These are phyloP conservation scores for Sextonia rubra DNA, from an alignment of 164 flowering plant species.

Conservation along the genomic window DNA sequence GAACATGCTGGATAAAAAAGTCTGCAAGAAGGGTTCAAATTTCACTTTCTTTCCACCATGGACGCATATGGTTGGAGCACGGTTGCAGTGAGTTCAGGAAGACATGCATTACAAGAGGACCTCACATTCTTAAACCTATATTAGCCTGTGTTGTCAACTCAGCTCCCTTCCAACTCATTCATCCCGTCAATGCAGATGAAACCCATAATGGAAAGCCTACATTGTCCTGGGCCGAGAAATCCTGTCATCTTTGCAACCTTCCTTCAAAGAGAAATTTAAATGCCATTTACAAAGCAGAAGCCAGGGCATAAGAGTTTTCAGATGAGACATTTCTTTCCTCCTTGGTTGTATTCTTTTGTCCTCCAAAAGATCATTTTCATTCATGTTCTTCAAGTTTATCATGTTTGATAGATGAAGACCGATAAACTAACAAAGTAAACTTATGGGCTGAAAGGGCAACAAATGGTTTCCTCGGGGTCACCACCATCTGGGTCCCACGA, in stretches of 20 bases:
- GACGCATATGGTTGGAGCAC: conserved; percentile 43
- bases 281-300: conserved; percentile 41
- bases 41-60: conserved; percentile 56
- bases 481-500: conserved; percentile 8
- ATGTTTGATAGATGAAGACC: too few species aligned
- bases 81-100: conserved; percentile 51
- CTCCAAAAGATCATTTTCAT: too few species aligned
- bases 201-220: conserved; percentile 32
- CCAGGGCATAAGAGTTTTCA: conserved; percentile 9
- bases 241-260: conserved; percentile 36
- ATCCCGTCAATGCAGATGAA: conserved; percentile 32
- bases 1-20: conserved; percentile 26
- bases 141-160: conserved; percentile 41
- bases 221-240: conserved; percentile 54
- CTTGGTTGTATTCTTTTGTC: too few species aligned
- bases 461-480: conserved; percentile 15
- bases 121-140: conserved; percentile 46
- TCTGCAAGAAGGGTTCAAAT: conserved; percentile 32
- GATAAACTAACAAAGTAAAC: conserved; percentile 8
- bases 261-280: conserved; percentile 46
- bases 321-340: too few species aligned
- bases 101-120: conserved; percentile 45
- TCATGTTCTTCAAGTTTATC: too few species aligned
- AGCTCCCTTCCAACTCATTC: conserved; percentile 41
- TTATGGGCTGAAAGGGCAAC: conserved; percentile 17